Percentiles rank a stretch among this genome's conserved stretches.
These are phyloP conservation scores for Stygiomarasmius scandens DNA, from an alignment of 1,284 basidiomycete genomes.

Conservation along the genomic window DNA sequence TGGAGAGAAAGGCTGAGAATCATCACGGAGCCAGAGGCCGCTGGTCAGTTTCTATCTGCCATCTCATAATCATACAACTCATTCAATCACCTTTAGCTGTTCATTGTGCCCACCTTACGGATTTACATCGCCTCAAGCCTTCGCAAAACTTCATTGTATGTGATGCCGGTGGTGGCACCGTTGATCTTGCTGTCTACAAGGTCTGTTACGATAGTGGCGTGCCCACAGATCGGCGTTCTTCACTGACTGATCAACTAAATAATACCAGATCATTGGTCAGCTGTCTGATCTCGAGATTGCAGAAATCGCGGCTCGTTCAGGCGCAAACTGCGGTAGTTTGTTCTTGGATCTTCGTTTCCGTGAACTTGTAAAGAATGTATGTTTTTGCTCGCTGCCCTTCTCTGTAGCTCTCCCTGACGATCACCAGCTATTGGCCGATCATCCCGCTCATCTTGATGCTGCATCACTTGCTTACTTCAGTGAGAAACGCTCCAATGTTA, in stretches of 20 bases:
- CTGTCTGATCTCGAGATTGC: slow-evolving; percentile 79
- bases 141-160: slow-evolving; percentile 77
- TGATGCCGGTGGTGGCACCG: slow-evolving; percentile 69
- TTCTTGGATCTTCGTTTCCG: slow-evolving; percentile 84
- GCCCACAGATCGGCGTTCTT: background rate
- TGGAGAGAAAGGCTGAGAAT: slow-evolving; percentile 81
- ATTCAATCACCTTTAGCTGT: no score
- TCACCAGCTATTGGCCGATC: slow-evolving; percentile 57
- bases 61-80: no score
- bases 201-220: slow-evolving; percentile 23
- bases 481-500: slow-evolving; percentile 27
- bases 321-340: slow-evolving; percentile 80
- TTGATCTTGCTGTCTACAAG: slow-evolving; percentile 77
- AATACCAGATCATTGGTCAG: slow-evolving; percentile 46
- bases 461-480: slow-evolving; percentile 80
- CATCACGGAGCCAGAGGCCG: slow-evolving; percentile 86
- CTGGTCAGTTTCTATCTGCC: no score
- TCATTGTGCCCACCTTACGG: slow-evolving; percentile 77
- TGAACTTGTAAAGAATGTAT: slow-evolving; percentile 68
- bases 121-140: slow-evolving; percentile 72
- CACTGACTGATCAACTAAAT: background rate
- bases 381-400: slow-evolving; percentile 16
- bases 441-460: slow-evolving; percentile 78
- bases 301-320: slow-evolving; percentile 81
- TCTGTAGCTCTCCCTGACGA: slow-evolving; percentile 5